A percentile compares a stretch with the other conserved stretches of the same genome.
Evolutionary conservation across 2,329 filamentous ascomycete genomes (phyloP).

Genomic region (Penicillium brasilianum): DNA sequence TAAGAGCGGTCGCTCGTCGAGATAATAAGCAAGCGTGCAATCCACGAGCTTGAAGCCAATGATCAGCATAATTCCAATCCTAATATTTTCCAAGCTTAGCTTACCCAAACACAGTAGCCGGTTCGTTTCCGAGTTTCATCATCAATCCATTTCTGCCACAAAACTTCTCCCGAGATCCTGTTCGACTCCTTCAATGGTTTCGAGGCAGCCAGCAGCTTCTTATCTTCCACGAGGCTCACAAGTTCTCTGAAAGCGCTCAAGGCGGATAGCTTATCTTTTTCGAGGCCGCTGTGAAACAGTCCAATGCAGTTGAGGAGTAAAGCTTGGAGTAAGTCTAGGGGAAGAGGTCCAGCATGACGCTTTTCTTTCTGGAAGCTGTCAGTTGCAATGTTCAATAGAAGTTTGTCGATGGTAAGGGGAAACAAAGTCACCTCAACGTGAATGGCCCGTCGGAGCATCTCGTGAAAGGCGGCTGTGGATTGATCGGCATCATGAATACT

Average conservation of each 20-base stretch:
- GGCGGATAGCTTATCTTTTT: conserved; percentile 32
- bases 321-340: conserved; percentile 39
- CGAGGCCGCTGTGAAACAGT: conserved; percentile 34
- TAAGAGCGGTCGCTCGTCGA: conserved; percentile 41
- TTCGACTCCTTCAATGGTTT: conserved; percentile 17
- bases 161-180: conserved; percentile 19
- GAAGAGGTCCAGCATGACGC: conserved; percentile 12
- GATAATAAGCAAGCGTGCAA: conserved; percentile 48
- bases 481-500: conserved; percentile 34
- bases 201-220: conserved; percentile 30
- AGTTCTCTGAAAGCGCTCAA: conserved; percentile 37
- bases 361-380: conserved; percentile 35
- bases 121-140: conserved; percentile 46
- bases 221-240: conserved; percentile 29
- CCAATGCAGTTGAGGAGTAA: conserved; percentile 42
- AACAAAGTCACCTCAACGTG: conserved; percentile 37
- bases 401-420: accelerated
- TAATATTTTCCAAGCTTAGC: conserved; percentile 4
- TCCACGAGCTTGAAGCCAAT: conserved; percentile 44
- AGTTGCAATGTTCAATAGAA: conserved; percentile 9
- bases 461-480: conserved; percentile 45
- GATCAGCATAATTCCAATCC: neutral
- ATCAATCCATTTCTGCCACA: conserved; percentile 46
- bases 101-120: conserved; percentile 52
- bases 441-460: conserved; percentile 49